A percentile compares a stretch with the other conserved stretches of the same genome.
Evolutionary conservation across 352 stramenopile genomes (phyloP).

Genomic region (Globisporangium yorkense): DNA sequence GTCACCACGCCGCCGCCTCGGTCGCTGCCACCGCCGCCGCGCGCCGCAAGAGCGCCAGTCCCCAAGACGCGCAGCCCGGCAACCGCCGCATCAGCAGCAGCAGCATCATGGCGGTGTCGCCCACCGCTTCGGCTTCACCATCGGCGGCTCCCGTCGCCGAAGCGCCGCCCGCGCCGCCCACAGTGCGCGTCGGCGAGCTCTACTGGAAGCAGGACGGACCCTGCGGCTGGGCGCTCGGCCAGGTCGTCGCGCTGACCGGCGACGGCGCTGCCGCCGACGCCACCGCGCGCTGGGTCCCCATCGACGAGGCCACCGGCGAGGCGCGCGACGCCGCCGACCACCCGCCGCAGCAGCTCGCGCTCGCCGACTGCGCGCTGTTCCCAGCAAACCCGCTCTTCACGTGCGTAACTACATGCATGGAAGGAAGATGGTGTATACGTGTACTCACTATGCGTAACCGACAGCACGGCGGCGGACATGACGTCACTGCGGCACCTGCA

Average conservation of each 20-base stretch:
- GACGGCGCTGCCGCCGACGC: slow-evolving; percentile 15
- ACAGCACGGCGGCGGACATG: slow-evolving; percentile 70
- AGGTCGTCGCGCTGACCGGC: slow-evolving; percentile 47
- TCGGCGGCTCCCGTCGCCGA: neutral
- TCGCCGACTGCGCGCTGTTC: slow-evolving; percentile 45
- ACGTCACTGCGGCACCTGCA: slow-evolving; percentile 79
- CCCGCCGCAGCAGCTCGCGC: slow-evolving; percentile 31
- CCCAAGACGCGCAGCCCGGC: neutral
- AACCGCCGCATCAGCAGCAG: neutral
- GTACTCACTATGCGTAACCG: neutral
- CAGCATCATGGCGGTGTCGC: neutral
- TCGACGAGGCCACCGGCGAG: slow-evolving; percentile 67
- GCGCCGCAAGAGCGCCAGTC: neutral
- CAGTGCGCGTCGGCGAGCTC: slow-evolving; percentile 62
- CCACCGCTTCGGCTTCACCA: neutral
- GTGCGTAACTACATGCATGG: slow-evolving; percentile 11
- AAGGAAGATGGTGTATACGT: neutral
- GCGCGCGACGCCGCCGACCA: slow-evolving; percentile 15
- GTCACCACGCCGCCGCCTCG: too few relatives aligned
- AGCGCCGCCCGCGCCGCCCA: neutral
- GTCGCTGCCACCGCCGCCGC: too few relatives aligned
- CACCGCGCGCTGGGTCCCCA: slow-evolving; percentile 31
- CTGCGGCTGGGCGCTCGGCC: slow-evolving; percentile 60
- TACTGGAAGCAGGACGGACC: slow-evolving; percentile 76
- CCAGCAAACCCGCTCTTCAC: slow-evolving; percentile 68